phyloP scores from a whole-genome alignment of 2,329 filamentous ascomycete genomes.

The Akanthomyces dipterigenus region DNA sequence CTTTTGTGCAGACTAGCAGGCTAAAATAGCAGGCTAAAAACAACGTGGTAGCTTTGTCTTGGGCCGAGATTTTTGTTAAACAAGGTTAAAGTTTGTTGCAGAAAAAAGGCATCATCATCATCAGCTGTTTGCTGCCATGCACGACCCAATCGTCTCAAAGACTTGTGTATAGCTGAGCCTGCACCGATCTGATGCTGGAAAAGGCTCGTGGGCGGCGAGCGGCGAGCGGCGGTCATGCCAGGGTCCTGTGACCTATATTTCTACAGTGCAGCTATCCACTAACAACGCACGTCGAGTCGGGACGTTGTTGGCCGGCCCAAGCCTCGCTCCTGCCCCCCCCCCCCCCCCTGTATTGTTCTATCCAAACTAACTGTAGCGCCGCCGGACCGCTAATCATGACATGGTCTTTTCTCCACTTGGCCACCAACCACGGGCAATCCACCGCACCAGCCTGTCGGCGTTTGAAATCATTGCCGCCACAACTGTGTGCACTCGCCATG shows the following conservation, averaged over 20 bases:
- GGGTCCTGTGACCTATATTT: neutral
- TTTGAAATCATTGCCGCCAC: neutral
- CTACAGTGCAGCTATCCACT: too few relatives aligned
- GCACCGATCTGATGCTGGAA: too few relatives aligned
- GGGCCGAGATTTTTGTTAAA: neutral
- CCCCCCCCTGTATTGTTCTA: too few relatives aligned
- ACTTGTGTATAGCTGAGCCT: too few relatives aligned
- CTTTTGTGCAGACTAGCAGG: neutral
- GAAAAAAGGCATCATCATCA: neutral
- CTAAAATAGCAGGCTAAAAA: neutral
- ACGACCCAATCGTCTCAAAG: neutral
- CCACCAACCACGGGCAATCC: too few relatives aligned
- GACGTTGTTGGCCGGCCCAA: too few relatives aligned
- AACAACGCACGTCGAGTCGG: too few relatives aligned
- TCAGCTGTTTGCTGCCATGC: neutral
- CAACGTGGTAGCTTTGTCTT: neutral
- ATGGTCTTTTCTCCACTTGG: neutral
- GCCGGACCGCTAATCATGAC: neutral
- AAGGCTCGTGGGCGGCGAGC: neutral
- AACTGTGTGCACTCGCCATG: neutral
- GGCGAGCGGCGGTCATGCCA: neutral
- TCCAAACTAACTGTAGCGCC: neutral
- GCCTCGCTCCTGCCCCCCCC: too few relatives aligned
- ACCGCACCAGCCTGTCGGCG: neutral
- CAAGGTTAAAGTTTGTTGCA: neutral